These are phyloP conservation scores for Crassisporium funariophilum DNA, from an alignment of 768 basidiomycete species.

Conservation along the genomic window DNA sequence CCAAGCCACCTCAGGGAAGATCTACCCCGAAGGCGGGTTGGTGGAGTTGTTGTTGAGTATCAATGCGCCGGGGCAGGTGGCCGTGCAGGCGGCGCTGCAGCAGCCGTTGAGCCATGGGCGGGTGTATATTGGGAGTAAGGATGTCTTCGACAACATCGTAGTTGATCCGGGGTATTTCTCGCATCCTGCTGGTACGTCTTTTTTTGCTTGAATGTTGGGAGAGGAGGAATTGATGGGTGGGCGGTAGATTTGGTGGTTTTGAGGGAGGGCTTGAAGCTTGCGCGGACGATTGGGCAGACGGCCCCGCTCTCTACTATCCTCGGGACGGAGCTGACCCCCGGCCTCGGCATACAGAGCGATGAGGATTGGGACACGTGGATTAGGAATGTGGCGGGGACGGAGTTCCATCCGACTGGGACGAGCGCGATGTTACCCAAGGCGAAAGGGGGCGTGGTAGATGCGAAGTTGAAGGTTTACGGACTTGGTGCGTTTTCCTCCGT, in stretches of 20 bases:
- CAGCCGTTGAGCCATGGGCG: conserved; percentile 49
- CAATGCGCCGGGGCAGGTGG: conserved; percentile 39
- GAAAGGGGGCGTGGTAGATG: conserved; percentile 36
- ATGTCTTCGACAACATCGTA: conserved; percentile 58
- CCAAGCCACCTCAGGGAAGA: conserved; percentile 39
- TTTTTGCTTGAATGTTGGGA: too few species aligned
- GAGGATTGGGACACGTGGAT: conserved; percentile 58
- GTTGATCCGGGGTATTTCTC: conserved; percentile 71
- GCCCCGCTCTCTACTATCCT: conserved; percentile 50
- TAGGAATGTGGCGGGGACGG: conserved; percentile 42
- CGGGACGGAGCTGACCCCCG: conserved; percentile 26
- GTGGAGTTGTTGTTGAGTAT: conserved; percentile 57
- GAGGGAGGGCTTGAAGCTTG: conserved; percentile 64
- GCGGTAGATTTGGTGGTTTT: conserved; percentile 50
- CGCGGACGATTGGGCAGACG: conserved; percentile 53
- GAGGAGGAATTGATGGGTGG: too few species aligned
- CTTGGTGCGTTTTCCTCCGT: too few species aligned
- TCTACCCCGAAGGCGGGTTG: conserved; percentile 48
- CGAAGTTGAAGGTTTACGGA: conserved; percentile 36
- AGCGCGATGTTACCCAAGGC: conserved; percentile 32
- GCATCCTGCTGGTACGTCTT: conserved; percentile 46
- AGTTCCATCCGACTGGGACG: conserved; percentile 55
- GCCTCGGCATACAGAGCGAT: conserved; percentile 49
- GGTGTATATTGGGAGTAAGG: conserved; percentile 59
- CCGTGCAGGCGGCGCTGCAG: conserved; percentile 68